A percentile compares a stretch with the other conserved stretches of the same genome.
These are phyloP conservation scores for Cucumis melo DNA, from an alignment of 306 rosid species.

Conservation along the genomic window DNA sequence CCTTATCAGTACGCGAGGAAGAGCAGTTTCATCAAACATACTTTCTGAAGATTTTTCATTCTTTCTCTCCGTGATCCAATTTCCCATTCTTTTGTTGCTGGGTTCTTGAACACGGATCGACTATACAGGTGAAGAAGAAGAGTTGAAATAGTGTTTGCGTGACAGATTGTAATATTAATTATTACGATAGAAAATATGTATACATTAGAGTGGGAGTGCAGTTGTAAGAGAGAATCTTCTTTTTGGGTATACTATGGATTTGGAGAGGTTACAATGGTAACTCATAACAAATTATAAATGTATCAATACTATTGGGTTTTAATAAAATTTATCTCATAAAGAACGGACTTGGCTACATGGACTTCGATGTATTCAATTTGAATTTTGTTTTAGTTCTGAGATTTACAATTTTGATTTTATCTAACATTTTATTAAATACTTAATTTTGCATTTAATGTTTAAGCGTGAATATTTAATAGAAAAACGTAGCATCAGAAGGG, in stretches of 20 bases:
- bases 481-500: no score
- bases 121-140: not conserved
- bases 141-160: not conserved
- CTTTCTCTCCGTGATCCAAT: not conserved
- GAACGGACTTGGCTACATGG: no score
- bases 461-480: no score
- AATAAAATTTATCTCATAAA: no score
- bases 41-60: not conserved
- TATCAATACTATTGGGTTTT: no score
- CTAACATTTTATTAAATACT: no score
- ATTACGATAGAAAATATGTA: no score
- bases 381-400: no score
- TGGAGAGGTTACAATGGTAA: not conserved
- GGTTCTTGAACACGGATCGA: constrained; percentile 8
- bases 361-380: no score
- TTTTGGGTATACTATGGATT: not conserved
- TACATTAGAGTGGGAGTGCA: not conserved
- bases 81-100: not conserved
- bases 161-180: not conserved
- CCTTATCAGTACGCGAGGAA: not conserved
- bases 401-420: no score
- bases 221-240: not conserved
- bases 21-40: not conserved
- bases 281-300: not conserved
- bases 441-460: no score